Evolutionary conservation across 2,329 filamentous ascomycete species (phyloP), one percentile per base, ranked within the genome.

Genomic region (Leptodontidium sp.): DNA sequence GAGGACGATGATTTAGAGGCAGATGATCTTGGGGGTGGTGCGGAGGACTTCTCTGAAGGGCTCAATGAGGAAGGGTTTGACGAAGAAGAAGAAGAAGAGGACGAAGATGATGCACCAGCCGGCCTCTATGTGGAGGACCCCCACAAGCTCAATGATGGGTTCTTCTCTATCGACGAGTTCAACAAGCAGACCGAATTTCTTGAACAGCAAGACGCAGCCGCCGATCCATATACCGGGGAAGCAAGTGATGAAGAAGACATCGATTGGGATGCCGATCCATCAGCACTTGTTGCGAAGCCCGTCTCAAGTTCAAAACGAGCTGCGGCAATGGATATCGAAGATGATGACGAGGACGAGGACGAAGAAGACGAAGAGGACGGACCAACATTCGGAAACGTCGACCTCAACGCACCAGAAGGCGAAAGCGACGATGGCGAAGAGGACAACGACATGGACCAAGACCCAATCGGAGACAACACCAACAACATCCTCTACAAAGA

Each of bases 131-230:
- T 89, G 9, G 85, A 90, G 74, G 94, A 98, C 76, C 89, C 90
- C 4, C 86, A 96, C 77, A 93, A 94, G 7, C 87, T 99, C 40
- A 98, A 99, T 77, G 96, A 99, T 77, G 95, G 94, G 5, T 99
- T 99, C 83, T 99, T 99, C 82, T 97, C 93, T 17, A 95, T 99
- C 75, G 94, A 98, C 76, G 90, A 97, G 69, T 99, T 99, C 86
- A 99, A 99, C 84, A 93, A 91, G 78, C 93, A 97, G 78, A 93
- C 94, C 1, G 93, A 97, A 76, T 91, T 91, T 78, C 89, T 98
- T 61, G 96, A 99, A 80, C 89, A 93, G 72, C 91, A 94, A 79
- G 95, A 98, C 79, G 87, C 88, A 35, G 86, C 87, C 71, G 93
- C 91, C 35, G 93, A 95, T 73, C 88, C 88, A 47, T 90, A 91